These are phyloP conservation scores for Yueomyces sinensis DNA, from an alignment of 805 yeast genomes.

Conservation along the genomic window DNA sequence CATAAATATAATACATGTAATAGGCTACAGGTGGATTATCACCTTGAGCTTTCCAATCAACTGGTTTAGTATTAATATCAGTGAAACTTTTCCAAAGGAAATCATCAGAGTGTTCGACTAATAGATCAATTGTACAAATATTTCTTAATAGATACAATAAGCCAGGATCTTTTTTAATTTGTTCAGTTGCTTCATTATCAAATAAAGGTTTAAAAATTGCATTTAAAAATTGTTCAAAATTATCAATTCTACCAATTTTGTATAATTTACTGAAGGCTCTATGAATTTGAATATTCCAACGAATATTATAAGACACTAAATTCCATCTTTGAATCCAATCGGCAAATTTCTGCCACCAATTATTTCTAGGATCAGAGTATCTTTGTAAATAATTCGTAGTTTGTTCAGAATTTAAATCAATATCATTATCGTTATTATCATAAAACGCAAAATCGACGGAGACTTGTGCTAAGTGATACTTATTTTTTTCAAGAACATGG, in stretches of 20 bases:
- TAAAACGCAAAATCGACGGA: conserved; percentile 23
- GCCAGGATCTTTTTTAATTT: conserved; percentile 15
- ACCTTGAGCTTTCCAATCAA: conserved; percentile 19
- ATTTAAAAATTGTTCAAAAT: conserved; percentile 24
- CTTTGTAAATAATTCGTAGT: neutral
- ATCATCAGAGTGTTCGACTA: conserved; percentile 13
- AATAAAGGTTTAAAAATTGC: conserved; percentile 24
- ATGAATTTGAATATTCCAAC: conserved; percentile 26
- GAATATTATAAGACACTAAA: conserved; percentile 27
- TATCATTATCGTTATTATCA: neutral
- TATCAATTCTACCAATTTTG: conserved; percentile 8
- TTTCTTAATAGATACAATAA: conserved; percentile 19
- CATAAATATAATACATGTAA: conserved; percentile 25
- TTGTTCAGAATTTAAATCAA: neutral
- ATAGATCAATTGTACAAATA: conserved; percentile 23
- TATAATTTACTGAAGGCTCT: conserved; percentile 21
- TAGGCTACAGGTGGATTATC: conserved; percentile 29
- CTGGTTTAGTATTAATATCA: conserved; percentile 8
- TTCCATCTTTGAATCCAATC: conserved; percentile 26
- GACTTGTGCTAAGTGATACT: conserved; percentile 27
- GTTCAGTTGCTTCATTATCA: conserved; percentile 1
- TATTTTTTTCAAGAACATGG: conserved; percentile 24
- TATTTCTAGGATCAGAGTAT: neutral
- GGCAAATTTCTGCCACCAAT: conserved; percentile 25
- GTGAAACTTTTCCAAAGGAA: conserved; percentile 18